Evolutionary conservation across 495 filamentous ascomycete genomes (phyloP), one percentile per base, ranked within the genome.

Genomic region (Friedmanniomyces endolithicus): DNA sequence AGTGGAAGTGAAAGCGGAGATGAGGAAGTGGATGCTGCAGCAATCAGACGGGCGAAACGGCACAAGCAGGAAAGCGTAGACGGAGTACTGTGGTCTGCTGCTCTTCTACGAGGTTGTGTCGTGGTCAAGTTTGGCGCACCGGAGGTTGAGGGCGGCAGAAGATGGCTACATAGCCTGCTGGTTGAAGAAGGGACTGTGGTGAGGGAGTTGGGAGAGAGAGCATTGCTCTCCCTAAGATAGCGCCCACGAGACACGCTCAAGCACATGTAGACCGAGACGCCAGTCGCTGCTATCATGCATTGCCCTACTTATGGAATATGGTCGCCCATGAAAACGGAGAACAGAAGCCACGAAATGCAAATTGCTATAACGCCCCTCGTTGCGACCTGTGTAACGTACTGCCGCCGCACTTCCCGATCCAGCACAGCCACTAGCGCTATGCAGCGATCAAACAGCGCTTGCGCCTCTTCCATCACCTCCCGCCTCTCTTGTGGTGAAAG

Each of bases 111-210:
- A 8, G 88, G 87, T 1, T 94, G 87, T 60, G 82, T 90, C 9
- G 74, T 96, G 20, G 83, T 96, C 23, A 98, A 96, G 71, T 92
- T 96, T 65, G 78, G 77, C 3, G 82, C 82, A 1, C 68, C 64
- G 57, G 76, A 76, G 44, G 74, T 84, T 33, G 80, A 86, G 53
- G 76, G 79, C 1, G 81, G 78, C 34, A 76, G 75, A 57, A 65
- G 70, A 39, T 87, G 84, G 80, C 63, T 86, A 46, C 73, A 72
- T 17, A 67, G 64, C 6, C 70, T 86, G 59, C 62, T 87, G 31
- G 68, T 66, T 23, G 70, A 77, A 47, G 79, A 84, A 59, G 80
- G 78, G 0, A 82, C 70, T 43, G 70, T 86, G 4, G 64, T 64
- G 24, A 73, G 68, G 48, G 72, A 77, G 44, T 84, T 85, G 65